Evolutionary conservation across 2,329 filamentous ascomycete genomes (phyloP).

Genomic region (Dendryphion nanum): DNA sequence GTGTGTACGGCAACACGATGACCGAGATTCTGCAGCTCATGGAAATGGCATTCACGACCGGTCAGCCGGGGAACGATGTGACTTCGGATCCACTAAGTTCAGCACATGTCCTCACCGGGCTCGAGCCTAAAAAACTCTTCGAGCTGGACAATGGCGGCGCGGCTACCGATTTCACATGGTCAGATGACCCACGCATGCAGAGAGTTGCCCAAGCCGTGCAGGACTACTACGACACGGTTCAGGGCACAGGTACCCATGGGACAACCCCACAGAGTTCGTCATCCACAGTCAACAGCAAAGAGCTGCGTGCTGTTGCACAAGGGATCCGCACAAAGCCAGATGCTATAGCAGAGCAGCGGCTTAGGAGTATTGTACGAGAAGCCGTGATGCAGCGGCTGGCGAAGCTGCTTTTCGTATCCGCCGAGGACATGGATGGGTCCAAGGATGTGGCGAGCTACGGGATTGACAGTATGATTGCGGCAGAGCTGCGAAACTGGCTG

Average conservation of each 20-base stretch:
- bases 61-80: neutral
- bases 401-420: conserved; percentile 8
- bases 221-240: neutral
- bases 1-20: conserved; percentile 1
- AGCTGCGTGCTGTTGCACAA: too few species aligned
- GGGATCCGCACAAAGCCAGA: too few species aligned
- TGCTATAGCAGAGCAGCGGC: too few species aligned
- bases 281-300: neutral
- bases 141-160: conserved; percentile 2
- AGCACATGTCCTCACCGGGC: neutral
- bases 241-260: too few species aligned
- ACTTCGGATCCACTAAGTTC: neutral
- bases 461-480: conserved; percentile 13
- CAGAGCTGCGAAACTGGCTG: conserved; percentile 15
- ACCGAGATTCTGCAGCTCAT: neutral
- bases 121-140: conserved; percentile 5
- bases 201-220: conserved; percentile 4
- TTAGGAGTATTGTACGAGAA: neutral
- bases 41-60: neutral
- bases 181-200: conserved; percentile 4
- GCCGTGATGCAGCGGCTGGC: conserved; percentile 2
- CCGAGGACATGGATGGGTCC: conserved; percentile 3
- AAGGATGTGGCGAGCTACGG: conserved; percentile 6
- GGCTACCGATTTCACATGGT: conserved; percentile 5
- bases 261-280: too few species aligned